Conservation (phyloP, 768 basidiomycete species). For the Epithele typhae region DNA sequence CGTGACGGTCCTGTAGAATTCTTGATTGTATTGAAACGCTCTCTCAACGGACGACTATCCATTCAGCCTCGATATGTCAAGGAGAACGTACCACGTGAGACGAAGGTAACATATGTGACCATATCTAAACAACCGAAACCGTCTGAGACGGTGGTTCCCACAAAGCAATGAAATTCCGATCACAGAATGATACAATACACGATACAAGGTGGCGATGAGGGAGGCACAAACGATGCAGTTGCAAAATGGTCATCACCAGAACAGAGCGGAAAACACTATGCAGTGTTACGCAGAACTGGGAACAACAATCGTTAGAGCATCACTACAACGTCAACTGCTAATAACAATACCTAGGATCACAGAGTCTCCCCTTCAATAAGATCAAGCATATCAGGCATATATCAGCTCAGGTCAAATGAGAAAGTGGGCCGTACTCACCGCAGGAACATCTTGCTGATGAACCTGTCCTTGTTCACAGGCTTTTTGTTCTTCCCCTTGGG, state of each 20-base stretch:
- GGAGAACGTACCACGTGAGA: too few relatives aligned
- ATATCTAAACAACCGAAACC: too few relatives aligned
- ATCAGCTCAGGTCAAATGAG: background rate
- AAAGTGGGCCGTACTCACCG: slow-evolving; percentile 48
- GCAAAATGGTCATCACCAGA: too few relatives aligned
- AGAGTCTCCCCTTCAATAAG: slow-evolving; percentile 75
- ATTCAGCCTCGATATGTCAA: too few relatives aligned
- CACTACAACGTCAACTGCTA: too few relatives aligned
- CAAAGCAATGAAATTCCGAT: too few relatives aligned
- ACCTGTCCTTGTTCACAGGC: slow-evolving; percentile 97
- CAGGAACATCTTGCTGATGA: slow-evolving; percentile 99
- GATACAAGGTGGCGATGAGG: too few relatives aligned
- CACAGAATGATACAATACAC: too few relatives aligned
- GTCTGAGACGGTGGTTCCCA: too few relatives aligned
- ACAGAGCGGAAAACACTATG: slow-evolving; percentile 11
- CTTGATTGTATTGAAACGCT: too few relatives aligned
- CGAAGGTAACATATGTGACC: too few relatives aligned
- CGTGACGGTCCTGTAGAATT: background rate
- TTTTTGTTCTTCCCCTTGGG: slow-evolving; percentile 99
- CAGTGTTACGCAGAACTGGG: slow-evolving; percentile 57
- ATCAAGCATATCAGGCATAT: slow-evolving; percentile 10
- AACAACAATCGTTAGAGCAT: slow-evolving; percentile 27
- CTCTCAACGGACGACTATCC: too few relatives aligned
- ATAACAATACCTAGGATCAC: slow-evolving; percentile 96
- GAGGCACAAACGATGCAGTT: slow-evolving; percentile 7